phyloP scores from a whole-genome alignment of 768 basidiomycete species.

The Lenzites betulinus region DNA sequence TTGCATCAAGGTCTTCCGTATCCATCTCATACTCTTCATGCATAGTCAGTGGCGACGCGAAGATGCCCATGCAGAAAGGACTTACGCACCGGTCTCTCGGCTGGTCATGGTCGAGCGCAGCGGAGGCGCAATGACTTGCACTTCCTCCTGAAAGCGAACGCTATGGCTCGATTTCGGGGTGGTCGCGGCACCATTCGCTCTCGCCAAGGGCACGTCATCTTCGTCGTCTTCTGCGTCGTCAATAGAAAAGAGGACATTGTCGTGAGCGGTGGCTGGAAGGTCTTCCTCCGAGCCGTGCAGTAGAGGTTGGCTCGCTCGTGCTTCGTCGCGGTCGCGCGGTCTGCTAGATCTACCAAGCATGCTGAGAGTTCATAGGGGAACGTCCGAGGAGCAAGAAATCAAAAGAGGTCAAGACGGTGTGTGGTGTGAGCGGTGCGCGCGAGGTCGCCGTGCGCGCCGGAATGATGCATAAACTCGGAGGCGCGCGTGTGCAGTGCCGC shows the following conservation, averaged over 20 bases:
- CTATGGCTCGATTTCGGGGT: conserved; percentile 35
- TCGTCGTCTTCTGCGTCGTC: conserved; percentile 52
- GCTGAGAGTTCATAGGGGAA: conserved; percentile 7
- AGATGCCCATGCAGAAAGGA: conserved; percentile 17
- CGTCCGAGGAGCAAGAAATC: neutral
- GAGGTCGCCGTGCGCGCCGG: neutral
- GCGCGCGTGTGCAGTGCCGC: neutral
- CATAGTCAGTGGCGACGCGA: neutral
- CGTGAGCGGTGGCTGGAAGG: conserved; percentile 33
- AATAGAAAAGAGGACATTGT: conserved; percentile 52
- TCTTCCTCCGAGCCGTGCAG: conserved; percentile 50
- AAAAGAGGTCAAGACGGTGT: neutral
- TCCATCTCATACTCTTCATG: conserved; percentile 80
- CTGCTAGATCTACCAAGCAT: conserved; percentile 30
- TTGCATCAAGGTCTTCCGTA: conserved; percentile 75
- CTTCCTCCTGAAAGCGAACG: conserved; percentile 69
- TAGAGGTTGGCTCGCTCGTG: conserved; percentile 54
- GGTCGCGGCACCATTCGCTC: neutral
- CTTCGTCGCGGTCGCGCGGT: conserved; percentile 35
- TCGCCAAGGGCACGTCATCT: conserved; percentile 36
- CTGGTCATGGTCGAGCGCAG: conserved; percentile 73
- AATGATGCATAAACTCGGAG: neutral
- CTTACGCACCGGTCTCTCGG: conserved; percentile 76
- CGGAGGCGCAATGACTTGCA: conserved; percentile 67
- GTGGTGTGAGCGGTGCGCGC: neutral